Evolutionary conservation across 352 stramenopile genomes (phyloP), one percentile per base, ranked within the genome.

Genomic region (Pythium scleroteichum): DNA sequence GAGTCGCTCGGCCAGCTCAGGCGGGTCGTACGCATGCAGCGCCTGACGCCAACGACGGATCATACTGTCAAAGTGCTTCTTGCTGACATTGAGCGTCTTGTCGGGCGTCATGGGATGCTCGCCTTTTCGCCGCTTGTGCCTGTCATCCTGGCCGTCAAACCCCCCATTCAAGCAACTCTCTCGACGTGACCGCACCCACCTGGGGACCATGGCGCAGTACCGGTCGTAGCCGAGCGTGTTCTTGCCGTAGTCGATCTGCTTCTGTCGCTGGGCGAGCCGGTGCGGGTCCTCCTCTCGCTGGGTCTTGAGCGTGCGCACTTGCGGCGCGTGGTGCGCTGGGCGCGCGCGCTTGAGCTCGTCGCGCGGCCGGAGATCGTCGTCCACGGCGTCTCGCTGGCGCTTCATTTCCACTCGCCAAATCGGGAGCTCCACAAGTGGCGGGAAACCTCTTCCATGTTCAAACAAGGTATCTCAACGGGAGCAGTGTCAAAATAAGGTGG

Each of bases 231-330:
- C 90, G 47, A 94, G 74, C 41, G 90, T 97, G 71, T 97, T 97
- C 69, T 96, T 97, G 39, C 90, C 90, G 53, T 90, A 96, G 65
- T 97, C 88, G 55, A 97, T 94, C 65, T 97, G 90, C 75, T 97
- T 97, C 66, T 97, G 88, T n/a, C 90, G 84, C 73, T 96, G 88
- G 20, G 82, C 76, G 22, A 97, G 66, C 32, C 87, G 79, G 22
- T 90, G 86, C n/a, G 79, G 65, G 53, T 96, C 85, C 13, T 68
- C 78, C 71, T 96, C 89, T 22, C 80, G 83, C 59, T 88, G 70
- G 17, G 79, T 72, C 19, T 75, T 72, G 35, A 91, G 61, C 27
- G 81, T 79, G 20, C 69, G 72, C 41, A 91, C 77, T 13, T 46
- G n/a, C 26, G 41, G 23, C n/a, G 44, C 12, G 0, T 68, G 53